Conservation (phyloP, 495 filamentous ascomycete genomes). For the Penicillium ochrochloron region DNA sequence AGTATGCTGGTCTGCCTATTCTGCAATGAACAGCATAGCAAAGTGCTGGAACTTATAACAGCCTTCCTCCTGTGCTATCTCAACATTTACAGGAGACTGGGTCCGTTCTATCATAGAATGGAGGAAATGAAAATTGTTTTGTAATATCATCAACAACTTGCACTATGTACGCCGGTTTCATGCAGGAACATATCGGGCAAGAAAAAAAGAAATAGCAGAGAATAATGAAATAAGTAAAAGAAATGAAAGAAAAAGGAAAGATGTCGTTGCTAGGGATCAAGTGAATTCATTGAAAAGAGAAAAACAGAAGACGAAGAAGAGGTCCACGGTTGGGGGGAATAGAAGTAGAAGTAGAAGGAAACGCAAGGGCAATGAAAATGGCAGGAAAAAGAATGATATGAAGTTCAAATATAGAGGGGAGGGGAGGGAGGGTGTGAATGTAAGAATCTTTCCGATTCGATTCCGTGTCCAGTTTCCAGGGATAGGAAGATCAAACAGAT, state of each 20-base stretch:
- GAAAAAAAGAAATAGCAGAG: slow-evolving; percentile 12
- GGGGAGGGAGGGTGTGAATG: not conserved
- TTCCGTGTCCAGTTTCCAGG: not conserved
- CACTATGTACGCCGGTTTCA: slow-evolving; percentile 35
- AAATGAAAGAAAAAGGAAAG: not conserved
- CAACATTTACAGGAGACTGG: too few relatives aligned
- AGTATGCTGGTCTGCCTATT: too few relatives aligned
- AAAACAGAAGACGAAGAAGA: not conserved
- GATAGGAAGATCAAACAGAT: not conserved
- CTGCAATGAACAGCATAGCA: too few relatives aligned
- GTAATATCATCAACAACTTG: slow-evolving; percentile 27
- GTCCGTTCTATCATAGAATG: not conserved
- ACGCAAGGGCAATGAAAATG: not conserved
- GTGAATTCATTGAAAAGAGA: slow-evolving; percentile 17
- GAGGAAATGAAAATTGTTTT: not conserved
- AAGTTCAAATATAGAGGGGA: not conserved
- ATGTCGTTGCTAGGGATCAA: slow-evolving; percentile 14
- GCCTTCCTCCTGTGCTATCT: too few relatives aligned
- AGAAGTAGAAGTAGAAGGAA: slow-evolving; percentile 9
- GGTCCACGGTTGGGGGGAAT: not conserved
- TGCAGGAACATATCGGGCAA: slow-evolving; percentile 34
- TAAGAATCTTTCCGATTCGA: not conserved
- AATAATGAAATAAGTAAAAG: not conserved
- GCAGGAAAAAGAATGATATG: not conserved
- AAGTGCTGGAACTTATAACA: too few relatives aligned